Percentiles rank a stretch among this genome's conserved stretches.
phyloP scores from a whole-genome alignment of 1,284 basidiomycete genomes.

The Melampsora allii-populina region DNA sequence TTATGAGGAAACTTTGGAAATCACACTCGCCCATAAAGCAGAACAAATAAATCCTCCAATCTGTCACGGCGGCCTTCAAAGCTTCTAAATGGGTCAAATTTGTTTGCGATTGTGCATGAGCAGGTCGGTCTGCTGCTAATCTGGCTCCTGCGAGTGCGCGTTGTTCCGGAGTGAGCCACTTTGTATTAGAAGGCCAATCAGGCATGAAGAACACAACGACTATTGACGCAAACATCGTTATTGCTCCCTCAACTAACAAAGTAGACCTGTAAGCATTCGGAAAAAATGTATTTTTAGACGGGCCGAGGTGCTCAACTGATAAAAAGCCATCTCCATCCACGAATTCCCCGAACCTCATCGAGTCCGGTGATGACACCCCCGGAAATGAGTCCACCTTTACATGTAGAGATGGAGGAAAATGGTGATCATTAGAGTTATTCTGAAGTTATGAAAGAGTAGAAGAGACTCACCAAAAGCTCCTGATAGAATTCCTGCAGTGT shows the following conservation, averaged over 20 bases:
- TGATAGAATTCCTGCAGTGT: conserved; percentile 44
- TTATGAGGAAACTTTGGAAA: too few relatives aligned
- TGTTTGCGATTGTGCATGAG: conserved; percentile 49
- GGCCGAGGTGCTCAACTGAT: conserved; percentile 35
- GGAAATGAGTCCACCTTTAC: conserved; percentile 44
- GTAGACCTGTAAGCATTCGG: neutral
- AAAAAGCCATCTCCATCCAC: conserved; percentile 49
- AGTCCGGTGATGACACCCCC: conserved; percentile 46
- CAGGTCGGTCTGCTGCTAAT: conserved; percentile 54
- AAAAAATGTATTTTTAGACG: too few relatives aligned
- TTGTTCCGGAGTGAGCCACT: conserved; percentile 55
- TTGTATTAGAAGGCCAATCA: conserved; percentile 55
- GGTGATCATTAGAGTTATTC: too few relatives aligned
- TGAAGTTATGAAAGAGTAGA: too few relatives aligned
- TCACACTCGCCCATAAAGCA: conserved; percentile 51
- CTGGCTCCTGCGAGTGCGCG: conserved; percentile 55
- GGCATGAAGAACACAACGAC: conserved; percentile 52
- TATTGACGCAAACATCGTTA: conserved; percentile 17
- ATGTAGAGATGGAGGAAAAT: too few relatives aligned
- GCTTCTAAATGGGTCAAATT: conserved; percentile 50
- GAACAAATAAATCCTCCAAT: conserved; percentile 52
- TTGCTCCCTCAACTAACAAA: conserved; percentile 22
- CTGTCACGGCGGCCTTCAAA: conserved; percentile 50
- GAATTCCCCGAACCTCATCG: conserved; percentile 42
- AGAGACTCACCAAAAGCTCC: conserved; percentile 45